Evolutionary conservation across 495 filamentous ascomycete species (phyloP).

Genomic region (Trichoderma parareesei): DNA sequence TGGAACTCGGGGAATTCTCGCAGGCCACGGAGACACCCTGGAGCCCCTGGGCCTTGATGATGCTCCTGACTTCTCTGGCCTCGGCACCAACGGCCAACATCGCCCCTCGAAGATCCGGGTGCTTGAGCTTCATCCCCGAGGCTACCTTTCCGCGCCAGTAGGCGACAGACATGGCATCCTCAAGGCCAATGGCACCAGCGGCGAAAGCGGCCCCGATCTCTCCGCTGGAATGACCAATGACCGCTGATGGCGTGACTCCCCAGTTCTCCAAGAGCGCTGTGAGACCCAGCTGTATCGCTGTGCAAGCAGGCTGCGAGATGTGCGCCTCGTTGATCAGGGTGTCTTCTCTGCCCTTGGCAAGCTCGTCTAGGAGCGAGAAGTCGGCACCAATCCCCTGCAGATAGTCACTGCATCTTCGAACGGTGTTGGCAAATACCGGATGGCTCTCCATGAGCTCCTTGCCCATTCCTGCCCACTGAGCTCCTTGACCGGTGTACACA

Average conservation of each 20-base stretch:
- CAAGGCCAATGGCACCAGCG: constrained; percentile 29
- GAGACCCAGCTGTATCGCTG: constrained; percentile 36
- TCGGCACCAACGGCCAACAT: constrained; percentile 35
- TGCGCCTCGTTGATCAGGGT: constrained; percentile 16
- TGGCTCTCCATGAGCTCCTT: constrained; percentile 29
- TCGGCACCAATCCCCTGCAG: constrained; percentile 17
- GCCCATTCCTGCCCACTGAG: constrained; percentile 43
- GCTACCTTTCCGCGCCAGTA: constrained; percentile 28
- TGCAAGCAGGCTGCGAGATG: constrained; percentile 33
- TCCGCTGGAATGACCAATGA: constrained; percentile 51
- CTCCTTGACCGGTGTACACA: constrained; percentile 28
- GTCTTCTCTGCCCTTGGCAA: constrained; percentile 10
- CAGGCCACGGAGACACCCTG: constrained; percentile 29
- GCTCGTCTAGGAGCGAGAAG: constrained; percentile 15
- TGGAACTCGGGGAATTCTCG: constrained; percentile 30
- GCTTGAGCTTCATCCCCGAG: constrained; percentile 17
- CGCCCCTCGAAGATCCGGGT: constrained; percentile 22
- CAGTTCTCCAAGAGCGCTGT: constrained; percentile 36
- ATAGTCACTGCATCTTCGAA: constrained; percentile 22
- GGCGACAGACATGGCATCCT: constrained; percentile 39
- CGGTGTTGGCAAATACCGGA: constrained; percentile 18
- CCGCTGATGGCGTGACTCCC: constrained; percentile 35
- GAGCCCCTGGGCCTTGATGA: constrained; percentile 14
- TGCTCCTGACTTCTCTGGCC: constrained; percentile 12
- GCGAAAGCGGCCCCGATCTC: constrained; percentile 45